phyloP scores from a whole-genome alignment of 352 stramenopile species.

The Globisporangium emineosum region DNA sequence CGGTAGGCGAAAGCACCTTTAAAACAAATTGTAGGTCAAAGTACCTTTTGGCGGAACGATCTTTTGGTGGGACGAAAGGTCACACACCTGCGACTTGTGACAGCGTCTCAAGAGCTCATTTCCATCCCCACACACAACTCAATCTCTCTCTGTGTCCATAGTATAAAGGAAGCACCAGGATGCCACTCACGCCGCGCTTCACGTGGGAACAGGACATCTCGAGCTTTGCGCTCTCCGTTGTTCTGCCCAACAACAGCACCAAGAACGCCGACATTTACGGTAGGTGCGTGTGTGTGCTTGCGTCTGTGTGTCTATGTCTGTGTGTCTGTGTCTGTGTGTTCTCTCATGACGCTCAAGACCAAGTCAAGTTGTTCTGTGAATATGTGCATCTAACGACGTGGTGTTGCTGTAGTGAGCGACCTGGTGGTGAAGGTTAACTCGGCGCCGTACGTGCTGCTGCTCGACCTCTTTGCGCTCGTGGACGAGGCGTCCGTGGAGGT shows the following conservation, averaged over 20 bases:
- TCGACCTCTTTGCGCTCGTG: slow-evolving; percentile 61
- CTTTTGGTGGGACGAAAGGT: too few relatives aligned
- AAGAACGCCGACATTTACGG: slow-evolving; percentile 68
- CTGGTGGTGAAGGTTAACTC: slow-evolving; percentile 80
- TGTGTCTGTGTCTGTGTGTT: too few relatives aligned
- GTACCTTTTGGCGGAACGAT: too few relatives aligned
- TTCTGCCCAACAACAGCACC: slow-evolving; percentile 43
- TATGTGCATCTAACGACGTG: background rate
- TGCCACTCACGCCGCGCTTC: slow-evolving; percentile 67
- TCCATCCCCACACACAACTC: too few relatives aligned
- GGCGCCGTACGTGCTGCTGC: slow-evolving; percentile 65
- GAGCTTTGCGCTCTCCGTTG: slow-evolving; percentile 47
- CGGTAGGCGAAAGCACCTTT: too few relatives aligned
- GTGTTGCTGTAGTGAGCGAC: slow-evolving; percentile 53
- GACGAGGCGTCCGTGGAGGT: slow-evolving; percentile 48
- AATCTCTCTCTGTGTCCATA: too few relatives aligned
- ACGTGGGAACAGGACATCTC: slow-evolving; percentile 59
- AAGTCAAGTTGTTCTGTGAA: too few relatives aligned
- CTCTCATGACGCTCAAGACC: too few relatives aligned
- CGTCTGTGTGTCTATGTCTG: background rate
- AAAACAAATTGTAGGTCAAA: too few relatives aligned
- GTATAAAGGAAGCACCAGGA: too few relatives aligned
- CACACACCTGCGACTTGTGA: too few relatives aligned
- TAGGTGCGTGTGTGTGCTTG: slow-evolving; percentile 18
- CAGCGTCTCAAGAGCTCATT: too few relatives aligned